phyloP scores from a whole-genome alignment of 495 filamentous ascomycete genomes.

The Lineolata rhizophorae region DNA sequence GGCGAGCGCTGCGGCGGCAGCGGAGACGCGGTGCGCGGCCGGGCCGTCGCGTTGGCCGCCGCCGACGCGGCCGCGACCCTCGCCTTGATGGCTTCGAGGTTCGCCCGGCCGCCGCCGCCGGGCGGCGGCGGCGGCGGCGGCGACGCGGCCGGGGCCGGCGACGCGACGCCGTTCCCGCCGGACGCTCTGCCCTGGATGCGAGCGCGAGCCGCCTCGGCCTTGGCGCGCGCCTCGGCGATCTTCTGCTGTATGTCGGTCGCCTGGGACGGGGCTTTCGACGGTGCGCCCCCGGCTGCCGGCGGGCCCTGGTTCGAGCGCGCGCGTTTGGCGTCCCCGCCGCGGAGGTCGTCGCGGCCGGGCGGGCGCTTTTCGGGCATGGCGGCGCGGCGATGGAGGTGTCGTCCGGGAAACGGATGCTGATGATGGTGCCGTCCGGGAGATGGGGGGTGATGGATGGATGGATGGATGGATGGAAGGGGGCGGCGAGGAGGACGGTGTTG shows the following conservation, averaged over 20 bases:
- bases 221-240: slow-evolving; percentile 38
- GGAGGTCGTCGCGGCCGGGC: slow-evolving; percentile 30
- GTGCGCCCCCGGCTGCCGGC: slow-evolving; percentile 23
- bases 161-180: too few species aligned
- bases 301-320: slow-evolving; percentile 38
- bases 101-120: slow-evolving; percentile 5
- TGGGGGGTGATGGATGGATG: too few species aligned
- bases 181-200: too few species aligned
- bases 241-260: slow-evolving; percentile 37
- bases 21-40: too few species aligned
- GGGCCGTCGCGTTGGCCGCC: too few species aligned
- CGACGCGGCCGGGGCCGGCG: too few species aligned
- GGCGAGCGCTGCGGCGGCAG: too few species aligned
- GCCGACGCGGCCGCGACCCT: slow-evolving; percentile 10
- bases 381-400: too few species aligned
- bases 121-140: slow-evolving; percentile 15
- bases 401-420: too few species aligned
- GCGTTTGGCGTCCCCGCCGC: slow-evolving; percentile 29
- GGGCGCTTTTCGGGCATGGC: slow-evolving; percentile 43
- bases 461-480: too few species aligned
- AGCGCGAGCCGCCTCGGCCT: slow-evolving; percentile 36
- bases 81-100: slow-evolving; percentile 14
- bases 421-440: too few species aligned
- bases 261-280: slow-evolving; percentile 16
- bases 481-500: too few species aligned